Conservation (phyloP, 257 asterid genomes). For the Oldenlandia corymbosa region DNA sequence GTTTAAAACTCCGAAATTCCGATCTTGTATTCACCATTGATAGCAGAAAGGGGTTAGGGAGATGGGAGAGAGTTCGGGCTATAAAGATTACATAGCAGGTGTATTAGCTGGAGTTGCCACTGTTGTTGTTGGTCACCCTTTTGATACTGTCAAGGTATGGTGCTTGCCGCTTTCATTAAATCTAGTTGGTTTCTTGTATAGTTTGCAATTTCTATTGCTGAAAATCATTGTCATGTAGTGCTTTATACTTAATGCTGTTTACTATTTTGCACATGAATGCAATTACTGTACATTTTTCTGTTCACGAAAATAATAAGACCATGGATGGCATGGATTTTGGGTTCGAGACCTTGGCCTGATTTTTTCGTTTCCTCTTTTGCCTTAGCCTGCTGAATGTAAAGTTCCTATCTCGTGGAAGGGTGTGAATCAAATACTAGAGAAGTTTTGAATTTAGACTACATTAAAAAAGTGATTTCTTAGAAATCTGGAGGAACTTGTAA, state of each 20-base stretch:
- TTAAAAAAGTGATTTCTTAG: neutral
- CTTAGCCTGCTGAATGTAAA: neutral
- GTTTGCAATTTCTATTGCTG: neutral
- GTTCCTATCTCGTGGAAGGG: neutral
- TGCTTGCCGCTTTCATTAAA: constrained; percentile 1
- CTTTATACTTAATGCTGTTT: neutral
- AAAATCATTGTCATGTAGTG: neutral
- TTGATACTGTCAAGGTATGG: constrained; percentile 85
- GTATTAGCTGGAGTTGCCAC: constrained; percentile 80
- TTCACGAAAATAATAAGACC: neutral
- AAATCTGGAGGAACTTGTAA: neutral
- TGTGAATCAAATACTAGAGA: neutral
- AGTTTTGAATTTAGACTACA: too few species aligned
- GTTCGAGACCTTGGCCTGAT: too few species aligned
- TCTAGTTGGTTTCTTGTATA: neutral
- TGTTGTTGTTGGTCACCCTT: constrained; percentile 88
- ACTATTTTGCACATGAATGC: neutral
- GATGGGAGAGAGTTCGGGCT: constrained; percentile 50
- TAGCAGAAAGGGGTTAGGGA: neutral
- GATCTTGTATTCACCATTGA: neutral
- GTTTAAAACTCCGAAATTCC: neutral
- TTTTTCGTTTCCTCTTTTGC: neutral
- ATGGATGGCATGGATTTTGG: neutral
- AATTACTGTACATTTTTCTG: neutral
- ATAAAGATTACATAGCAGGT: constrained; percentile 84